These are phyloP conservation scores for Oryza meyeriana DNA, from an alignment of 176 grass and related monocot species.

Conservation along the genomic window DNA sequence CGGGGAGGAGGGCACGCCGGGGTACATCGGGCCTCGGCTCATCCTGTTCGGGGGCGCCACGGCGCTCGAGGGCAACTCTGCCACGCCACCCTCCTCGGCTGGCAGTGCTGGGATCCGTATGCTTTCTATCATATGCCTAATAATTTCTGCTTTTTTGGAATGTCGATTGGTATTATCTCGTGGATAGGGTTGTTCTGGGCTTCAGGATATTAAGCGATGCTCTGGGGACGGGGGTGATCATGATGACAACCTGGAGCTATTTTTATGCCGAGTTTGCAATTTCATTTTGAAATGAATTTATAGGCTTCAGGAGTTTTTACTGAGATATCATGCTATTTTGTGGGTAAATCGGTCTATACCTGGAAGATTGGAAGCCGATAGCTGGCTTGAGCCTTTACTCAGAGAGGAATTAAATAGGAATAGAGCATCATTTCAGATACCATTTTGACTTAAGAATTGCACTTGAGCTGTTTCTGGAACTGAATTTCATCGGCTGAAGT, in stretches of 20 bases:
- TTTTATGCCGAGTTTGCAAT: neutral
- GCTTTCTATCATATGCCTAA: conserved; percentile 17
- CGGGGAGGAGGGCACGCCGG: conserved; percentile 76
- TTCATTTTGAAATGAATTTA: conserved; percentile 11
- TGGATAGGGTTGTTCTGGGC: neutral
- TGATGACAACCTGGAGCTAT: neutral
- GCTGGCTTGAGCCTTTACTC: neutral
- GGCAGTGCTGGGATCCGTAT: conserved; percentile 96
- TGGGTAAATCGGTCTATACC: neutral
- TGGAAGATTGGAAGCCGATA: neutral
- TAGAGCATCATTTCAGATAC: conserved; percentile 10
- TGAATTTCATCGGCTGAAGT: neutral
- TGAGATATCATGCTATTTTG: neutral
- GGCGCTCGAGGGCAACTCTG: conserved; percentile 88
- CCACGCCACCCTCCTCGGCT: conserved; percentile 67
- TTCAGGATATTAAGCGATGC: neutral
- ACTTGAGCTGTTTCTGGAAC: neutral
- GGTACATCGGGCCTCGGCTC: conserved; percentile 71
- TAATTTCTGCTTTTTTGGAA: conserved; percentile 21
- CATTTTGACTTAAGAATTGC: neutral
- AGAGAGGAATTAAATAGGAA: neutral
- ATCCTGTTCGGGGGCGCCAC: conserved; percentile 94
- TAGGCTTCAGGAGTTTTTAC: neutral
- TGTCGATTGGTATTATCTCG: neutral
- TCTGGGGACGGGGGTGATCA: neutral